phyloP scores from a whole-genome alignment of 116 monocot genomes.

The Thalassia testudinum region DNA sequence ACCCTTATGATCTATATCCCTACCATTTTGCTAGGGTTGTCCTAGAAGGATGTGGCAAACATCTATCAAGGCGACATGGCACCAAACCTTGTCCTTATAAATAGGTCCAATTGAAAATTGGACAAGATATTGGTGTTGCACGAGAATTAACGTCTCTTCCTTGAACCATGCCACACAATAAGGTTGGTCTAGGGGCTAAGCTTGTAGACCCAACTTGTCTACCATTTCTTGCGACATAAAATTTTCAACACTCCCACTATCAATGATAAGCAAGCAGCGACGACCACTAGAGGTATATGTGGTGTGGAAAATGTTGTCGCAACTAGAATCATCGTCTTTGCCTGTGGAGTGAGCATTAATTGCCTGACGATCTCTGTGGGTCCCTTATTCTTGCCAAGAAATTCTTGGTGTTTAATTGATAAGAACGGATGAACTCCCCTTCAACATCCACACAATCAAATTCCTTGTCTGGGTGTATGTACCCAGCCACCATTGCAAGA shows the following conservation, averaged over 20 bases:
- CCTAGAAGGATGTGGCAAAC: conserved; percentile 1
- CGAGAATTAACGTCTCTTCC: background rate
- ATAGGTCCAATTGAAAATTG: background rate
- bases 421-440: no score
- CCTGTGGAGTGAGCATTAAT: background rate
- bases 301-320: background rate
- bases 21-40: background rate
- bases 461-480: no score
- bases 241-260: conserved; percentile 1
- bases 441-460: no score
- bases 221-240: background rate
- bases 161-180: background rate
- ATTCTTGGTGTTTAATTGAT: background rate
- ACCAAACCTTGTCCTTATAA: background rate
- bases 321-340: background rate
- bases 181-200: no score
- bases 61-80: background rate
- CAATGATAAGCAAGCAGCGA: background rate
- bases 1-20: background rate
- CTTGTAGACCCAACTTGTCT: background rate
- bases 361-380: background rate
- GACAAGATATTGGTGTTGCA: background rate
- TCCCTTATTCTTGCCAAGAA: background rate
- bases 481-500: background rate
- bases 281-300: background rate